Evolutionary conservation across 108 stramenopile species (phyloP), one percentile per base, ranked within the genome.

Genomic region (Thalassiosira profunda): DNA sequence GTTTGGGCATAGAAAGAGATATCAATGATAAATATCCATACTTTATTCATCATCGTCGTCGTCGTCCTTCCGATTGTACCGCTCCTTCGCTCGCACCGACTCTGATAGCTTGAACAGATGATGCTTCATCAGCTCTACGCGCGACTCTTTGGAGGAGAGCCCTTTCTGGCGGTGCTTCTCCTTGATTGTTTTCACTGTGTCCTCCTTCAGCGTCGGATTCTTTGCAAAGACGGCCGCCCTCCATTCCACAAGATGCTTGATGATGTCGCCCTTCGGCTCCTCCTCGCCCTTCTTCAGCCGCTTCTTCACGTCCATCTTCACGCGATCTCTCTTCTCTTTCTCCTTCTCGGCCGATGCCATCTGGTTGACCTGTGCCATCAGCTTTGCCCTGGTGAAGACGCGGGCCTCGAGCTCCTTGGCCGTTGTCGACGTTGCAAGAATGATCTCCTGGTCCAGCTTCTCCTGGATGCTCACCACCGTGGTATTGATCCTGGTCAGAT

Each of bases 221-320:
- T 52, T 52, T 20, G n/a, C 20, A 8, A 52, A 52, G 28, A 52
- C 49, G 28, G n/a, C 28, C 30, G 5, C 30, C 49, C 49, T 52
- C 49, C 3, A 52, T 29, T 52, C 30, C 28, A 52, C 49, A 8
- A 52, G 49, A 52, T 5, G 30, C 28, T 14, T 29, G 5, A 52
- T 29, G 9, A 52, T 52, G 9, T 3, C 2, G 5, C 12, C 2
- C 49, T 52, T 52, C n/a, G n/a, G n/a, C n/a, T n/a, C n/a, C n/a
- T n/a, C n/a, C n/a, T n/a, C n/a, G n/a, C n/a, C n/a, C n/a, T n/a
- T n/a, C n/a, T n/a, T n/a, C n/a, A n/a, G n/a, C n/a, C n/a, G n/a
- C n/a, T n/a, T n/a, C n/a, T n/a, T n/a, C n/a, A n/a, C n/a, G n/a
- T n/a, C n/a, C n/a, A n/a, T n/a, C n/a, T n/a, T n/a, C n/a, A n/a